Percentiles rank a stretch among this genome's conserved stretches.
Conservation (phyloP, 352 stramenopile genomes). For the Globisporangium emineosum region DNA sequence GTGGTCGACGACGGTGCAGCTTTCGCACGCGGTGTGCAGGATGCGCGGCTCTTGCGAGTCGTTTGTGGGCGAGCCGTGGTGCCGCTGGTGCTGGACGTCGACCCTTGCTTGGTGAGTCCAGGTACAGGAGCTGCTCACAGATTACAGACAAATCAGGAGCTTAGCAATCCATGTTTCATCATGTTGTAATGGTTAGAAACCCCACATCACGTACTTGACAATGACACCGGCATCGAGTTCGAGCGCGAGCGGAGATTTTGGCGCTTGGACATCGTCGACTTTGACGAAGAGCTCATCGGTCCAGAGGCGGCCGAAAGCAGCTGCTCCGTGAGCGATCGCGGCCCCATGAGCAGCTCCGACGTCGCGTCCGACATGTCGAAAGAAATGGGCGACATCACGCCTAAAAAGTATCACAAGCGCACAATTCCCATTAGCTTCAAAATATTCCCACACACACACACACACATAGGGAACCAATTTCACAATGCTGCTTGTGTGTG, state of each 20-base stretch:
- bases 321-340: slow-evolving; percentile 14
- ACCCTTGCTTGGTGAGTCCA: slow-evolving; percentile 9
- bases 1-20: slow-evolving; percentile 6
- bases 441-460: too few species aligned
- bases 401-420: not conserved
- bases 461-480: too few species aligned
- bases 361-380: slow-evolving; percentile 12
- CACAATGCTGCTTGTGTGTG: too few species aligned
- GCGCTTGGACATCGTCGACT: slow-evolving; percentile 16
- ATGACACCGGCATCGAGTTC: slow-evolving; percentile 72
- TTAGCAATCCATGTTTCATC: not conserved
- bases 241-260: slow-evolving; percentile 53
- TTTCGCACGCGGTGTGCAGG: slow-evolving; percentile 33
- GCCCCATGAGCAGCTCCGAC: slow-evolving; percentile 15
- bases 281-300: not conserved
- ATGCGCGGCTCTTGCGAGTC: slow-evolving; percentile 31
- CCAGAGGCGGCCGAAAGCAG: not conserved
- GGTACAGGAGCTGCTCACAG: not conserved
- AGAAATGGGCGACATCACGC: slow-evolving; percentile 13
- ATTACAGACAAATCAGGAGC: too few species aligned
- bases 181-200: not conserved
- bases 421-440: too few species aligned
- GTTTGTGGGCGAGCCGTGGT: slow-evolving; percentile 13
- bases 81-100: slow-evolving; percentile 2
- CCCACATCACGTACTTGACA: slow-evolving; percentile 19